phyloP scores from a whole-genome alignment of 495 filamentous ascomycete genomes.

The Lineolata rhizophorae region DNA sequence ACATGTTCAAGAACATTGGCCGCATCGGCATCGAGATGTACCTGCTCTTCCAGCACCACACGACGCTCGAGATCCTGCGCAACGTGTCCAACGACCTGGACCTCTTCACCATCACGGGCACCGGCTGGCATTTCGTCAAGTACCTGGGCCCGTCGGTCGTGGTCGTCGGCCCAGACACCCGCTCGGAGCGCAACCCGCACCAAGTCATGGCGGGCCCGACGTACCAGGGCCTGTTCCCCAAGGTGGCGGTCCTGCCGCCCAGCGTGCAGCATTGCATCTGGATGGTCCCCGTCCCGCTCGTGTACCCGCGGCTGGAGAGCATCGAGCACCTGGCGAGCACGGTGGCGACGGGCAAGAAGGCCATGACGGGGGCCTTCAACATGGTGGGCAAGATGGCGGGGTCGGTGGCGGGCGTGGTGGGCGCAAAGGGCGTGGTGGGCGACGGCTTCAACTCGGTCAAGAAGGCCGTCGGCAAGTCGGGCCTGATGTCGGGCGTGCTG shows the following conservation, averaged over 20 bases:
- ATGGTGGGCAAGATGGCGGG: slow-evolving; percentile 82
- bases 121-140: slow-evolving; percentile 96
- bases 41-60: slow-evolving; percentile 96
- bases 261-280: slow-evolving; percentile 90
- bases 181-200: slow-evolving; percentile 71
- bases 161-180: slow-evolving; percentile 71
- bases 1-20: slow-evolving; percentile 96
- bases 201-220: slow-evolving; percentile 93
- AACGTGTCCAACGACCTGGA: slow-evolving; percentile 70
- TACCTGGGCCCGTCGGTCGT: slow-evolving; percentile 82
- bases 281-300: slow-evolving; percentile 76
- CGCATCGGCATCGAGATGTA: slow-evolving; percentile 98
- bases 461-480: slow-evolving; percentile 82
- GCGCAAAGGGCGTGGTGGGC: slow-evolving; percentile 74
- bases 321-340: slow-evolving; percentile 78
- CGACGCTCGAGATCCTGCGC: slow-evolving; percentile 78
- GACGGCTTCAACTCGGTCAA: slow-evolving; percentile 88
- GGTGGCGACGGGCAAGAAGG: slow-evolving; percentile 87
- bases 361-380: slow-evolving; percentile 87
- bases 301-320: slow-evolving; percentile 81
- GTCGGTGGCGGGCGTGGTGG: slow-evolving; percentile 82
- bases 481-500: slow-evolving; percentile 80
- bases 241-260: slow-evolving; percentile 75
- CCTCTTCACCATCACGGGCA: slow-evolving; percentile 89
- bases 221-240: slow-evolving; percentile 92